Base-by-base conservation (phyloP, 108 stramenopile species). In the Discostella stelligeroides region DNA sequence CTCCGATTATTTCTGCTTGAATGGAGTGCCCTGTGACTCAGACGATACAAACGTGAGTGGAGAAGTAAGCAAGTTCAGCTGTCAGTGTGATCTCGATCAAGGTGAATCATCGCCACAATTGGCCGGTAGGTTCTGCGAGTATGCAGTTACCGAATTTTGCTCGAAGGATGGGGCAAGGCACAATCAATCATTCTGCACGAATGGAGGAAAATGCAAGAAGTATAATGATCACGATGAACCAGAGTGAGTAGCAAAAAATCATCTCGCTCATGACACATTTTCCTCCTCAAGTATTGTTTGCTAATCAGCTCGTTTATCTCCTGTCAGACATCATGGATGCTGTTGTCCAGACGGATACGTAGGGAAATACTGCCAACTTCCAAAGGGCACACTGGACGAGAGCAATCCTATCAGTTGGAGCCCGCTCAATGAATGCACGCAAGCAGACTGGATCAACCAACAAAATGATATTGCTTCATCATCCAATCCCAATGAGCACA, bases 1-100 rank as follows among this genome's bases (percentile, higher is more conserved):
- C 37, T 21, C 45, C 9, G 74, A 82, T 4, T 70, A 76, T 24
- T 81, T 63, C 29, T 87, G 86, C 57, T 69, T 79, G 55, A 85
- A 87, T 56, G 86, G 86, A 11, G 69, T 56, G 15, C 54, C 75
- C 0, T 87, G 86, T 24, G 58, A 59, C 5, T 18, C 56, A 24
- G 63, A 69, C 14, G 63, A 77, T 51, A 18, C 53, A 40, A 42
- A 43, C 7, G 27, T 61, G 8, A 50, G 64, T 27, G 54, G 67
- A 18, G 75, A 54, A 17, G 47, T n/a, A 11, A 70, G 69, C 24
- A 70, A 63, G 62, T 76, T 41, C 48, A 47, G 51, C 28, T 77
- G 76, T 41, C 27, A 62, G 43, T 77, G 76, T 30, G 63, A 70
- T 27, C 14, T 25, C 9, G 41, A 12, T 6, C 15, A 23, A 25